Conservation (phyloP, 2,329 filamentous ascomycete species). For the Epichloe sp. region DNA sequence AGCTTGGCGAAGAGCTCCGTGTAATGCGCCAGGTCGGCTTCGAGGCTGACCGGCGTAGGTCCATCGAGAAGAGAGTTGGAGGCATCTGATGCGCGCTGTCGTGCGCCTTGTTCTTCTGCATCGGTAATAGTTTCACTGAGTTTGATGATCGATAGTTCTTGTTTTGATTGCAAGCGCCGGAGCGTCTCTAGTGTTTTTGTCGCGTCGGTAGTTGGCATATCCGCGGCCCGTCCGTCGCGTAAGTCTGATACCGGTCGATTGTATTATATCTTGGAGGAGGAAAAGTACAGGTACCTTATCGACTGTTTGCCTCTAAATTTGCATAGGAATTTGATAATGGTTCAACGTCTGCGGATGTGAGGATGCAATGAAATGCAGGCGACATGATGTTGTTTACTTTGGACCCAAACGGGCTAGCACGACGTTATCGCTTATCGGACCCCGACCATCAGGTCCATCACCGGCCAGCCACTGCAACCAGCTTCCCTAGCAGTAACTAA, state of each 20-base stretch:
- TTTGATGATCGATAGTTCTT: conserved; percentile 60
- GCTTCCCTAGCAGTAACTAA: background rate
- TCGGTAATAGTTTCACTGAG: conserved; percentile 62
- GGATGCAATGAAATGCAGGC: background rate
- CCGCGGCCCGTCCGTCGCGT: background rate
- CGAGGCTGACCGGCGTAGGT: conserved; percentile 61
- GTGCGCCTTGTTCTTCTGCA: conserved; percentile 24
- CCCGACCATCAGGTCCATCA: background rate
- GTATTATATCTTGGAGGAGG: background rate
- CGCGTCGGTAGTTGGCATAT: conserved; percentile 21
- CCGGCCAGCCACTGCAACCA: too few relatives aligned
- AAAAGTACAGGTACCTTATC: background rate
- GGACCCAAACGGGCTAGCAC: conserved; percentile 5
- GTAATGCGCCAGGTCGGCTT: conserved; percentile 79
- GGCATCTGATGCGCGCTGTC: conserved; percentile 56
- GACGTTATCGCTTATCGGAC: conserved; percentile 2
- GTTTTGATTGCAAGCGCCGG: conserved; percentile 38
- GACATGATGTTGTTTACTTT: conserved; percentile 8
- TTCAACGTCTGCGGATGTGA: background rate
- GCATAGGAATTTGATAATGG: background rate
- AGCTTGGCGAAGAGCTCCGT: conserved; percentile 92
- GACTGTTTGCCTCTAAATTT: background rate
- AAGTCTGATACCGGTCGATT: background rate
- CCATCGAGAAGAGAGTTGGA: conserved; percentile 52
- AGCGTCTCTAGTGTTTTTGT: conserved; percentile 34